Base-by-base conservation (phyloP, 805 yeast species). In the Ogataea nonfermentans region DNA sequence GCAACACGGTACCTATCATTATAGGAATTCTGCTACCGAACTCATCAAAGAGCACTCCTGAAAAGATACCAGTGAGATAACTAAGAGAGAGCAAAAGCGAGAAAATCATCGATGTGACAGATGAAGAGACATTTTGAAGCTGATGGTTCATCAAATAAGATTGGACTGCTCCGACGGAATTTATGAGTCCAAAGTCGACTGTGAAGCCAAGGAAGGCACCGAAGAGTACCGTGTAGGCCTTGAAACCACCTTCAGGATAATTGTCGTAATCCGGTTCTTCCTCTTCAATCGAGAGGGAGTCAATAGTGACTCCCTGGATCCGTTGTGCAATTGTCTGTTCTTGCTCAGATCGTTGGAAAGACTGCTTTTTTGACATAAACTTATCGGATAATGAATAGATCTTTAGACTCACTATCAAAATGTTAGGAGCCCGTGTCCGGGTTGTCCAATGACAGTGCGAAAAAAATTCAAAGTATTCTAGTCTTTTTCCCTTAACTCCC, bases 71-170 rank as follows among this genome's bases (percentile, higher is more conserved):
- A 2, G 73, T 63, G 10, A 68, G 56, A 51, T 73, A 77, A 9
- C 74, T 63, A 20, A 79, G 55, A 23, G 74, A 70, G 41, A 73
- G 57, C 55, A 69, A 75, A 19, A 81, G 57, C 1, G 87, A 79
- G 48, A 81, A 81, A 22, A 81, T 71, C 86, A 87, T 79, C 4
- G 84, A 73, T 4, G 78, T 67, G 2, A 74, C 59, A 2, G 81
- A 68, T 2, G 76, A 64, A 4, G 68, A 56, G 5, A 64, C 60
- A 30, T 68, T 50, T 1, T 62, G 62, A 44, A 81, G 59, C 55
- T 81, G 86, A 56, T 81, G 73, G 9, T 61, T 62, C 7, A 77
- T 68, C 8, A 81, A 66, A 48, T 79, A 78, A 0, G 81, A 70
- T 57, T 81, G 81, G 27, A 81, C 68, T 4, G 78, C 82, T 47